phyloP scores from a whole-genome alignment of 805 yeast species.

The Yamadazyma akitaensis region DNA sequence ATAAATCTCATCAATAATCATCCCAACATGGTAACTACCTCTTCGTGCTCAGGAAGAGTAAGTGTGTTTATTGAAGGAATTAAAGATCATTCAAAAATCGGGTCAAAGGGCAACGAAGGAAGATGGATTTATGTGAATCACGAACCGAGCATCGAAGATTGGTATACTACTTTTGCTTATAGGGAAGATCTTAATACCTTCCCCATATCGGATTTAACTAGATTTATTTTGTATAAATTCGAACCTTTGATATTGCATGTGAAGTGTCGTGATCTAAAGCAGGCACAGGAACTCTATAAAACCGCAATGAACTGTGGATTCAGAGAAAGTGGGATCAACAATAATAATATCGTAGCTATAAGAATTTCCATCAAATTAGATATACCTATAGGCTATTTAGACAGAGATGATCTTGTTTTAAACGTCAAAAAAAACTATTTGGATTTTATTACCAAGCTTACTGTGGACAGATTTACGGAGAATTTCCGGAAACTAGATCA shows the following conservation, averaged over 20 bases:
- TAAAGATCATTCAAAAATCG: slow-evolving; percentile 49
- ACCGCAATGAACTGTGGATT: slow-evolving; percentile 83
- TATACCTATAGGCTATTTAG: slow-evolving; percentile 66
- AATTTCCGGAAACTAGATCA: slow-evolving; percentile 55
- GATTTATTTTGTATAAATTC: slow-evolving; percentile 71
- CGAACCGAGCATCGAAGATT: slow-evolving; percentile 47
- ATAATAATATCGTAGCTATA: slow-evolving; percentile 73
- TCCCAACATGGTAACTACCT: slow-evolving; percentile 74
- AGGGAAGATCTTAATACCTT: slow-evolving; percentile 9
- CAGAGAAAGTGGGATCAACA: slow-evolving; percentile 83
- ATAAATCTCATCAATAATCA: slow-evolving; percentile 64
- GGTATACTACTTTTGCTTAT: slow-evolving; percentile 42
- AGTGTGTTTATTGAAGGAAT: slow-evolving; percentile 78
- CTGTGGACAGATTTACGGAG: slow-evolving; percentile 63
- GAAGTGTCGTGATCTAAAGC: slow-evolving; percentile 59
- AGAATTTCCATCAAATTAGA: slow-evolving; percentile 73
- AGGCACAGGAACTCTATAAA: slow-evolving; percentile 62
- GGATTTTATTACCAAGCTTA: slow-evolving; percentile 47
- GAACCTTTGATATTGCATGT: slow-evolving; percentile 87
- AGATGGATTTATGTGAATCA: slow-evolving; percentile 82
- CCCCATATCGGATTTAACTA: slow-evolving; percentile 21
- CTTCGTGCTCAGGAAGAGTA: slow-evolving; percentile 85
- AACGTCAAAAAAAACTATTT: slow-evolving; percentile 56
- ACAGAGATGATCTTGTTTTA: slow-evolving; percentile 27
- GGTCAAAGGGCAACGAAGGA: slow-evolving; percentile 86